phyloP scores from a whole-genome alignment of 2,329 filamentous ascomycete genomes.

The Leptographium lundbergii region DNA sequence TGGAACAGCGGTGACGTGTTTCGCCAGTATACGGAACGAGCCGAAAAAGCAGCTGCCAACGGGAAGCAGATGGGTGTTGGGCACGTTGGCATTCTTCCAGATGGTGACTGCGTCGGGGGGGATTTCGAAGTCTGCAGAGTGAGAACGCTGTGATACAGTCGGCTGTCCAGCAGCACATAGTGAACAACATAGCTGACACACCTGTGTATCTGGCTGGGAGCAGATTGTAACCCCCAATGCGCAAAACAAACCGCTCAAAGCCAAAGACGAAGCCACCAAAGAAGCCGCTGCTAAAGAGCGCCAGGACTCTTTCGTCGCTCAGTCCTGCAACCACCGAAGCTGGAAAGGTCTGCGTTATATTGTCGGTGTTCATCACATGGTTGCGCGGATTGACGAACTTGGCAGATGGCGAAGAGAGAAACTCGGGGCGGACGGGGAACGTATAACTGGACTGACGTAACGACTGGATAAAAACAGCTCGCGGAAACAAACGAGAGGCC shows the following conservation, averaged over 20 bases:
- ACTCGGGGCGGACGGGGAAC: constrained; percentile 1
- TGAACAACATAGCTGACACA: neutral
- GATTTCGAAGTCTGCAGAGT: neutral
- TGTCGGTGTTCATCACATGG: constrained; percentile 3
- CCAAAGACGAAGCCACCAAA: constrained; percentile 4
- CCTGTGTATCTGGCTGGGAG: constrained; percentile 4
- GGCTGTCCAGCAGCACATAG: too few species aligned
- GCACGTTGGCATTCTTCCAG: neutral
- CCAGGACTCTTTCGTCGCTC: constrained; percentile 1
- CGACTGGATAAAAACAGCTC: neutral
- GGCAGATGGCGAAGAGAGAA: constrained; percentile 2
- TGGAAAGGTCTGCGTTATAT: neutral
- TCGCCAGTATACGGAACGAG: constrained; percentile 1
- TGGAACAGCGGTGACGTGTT: neutral
- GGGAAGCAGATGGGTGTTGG: constrained; percentile 1
- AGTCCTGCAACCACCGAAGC: neutral
- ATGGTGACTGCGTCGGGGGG: constrained; percentile 1
- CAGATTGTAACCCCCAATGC: constrained; percentile 1
- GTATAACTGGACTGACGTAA: constrained; percentile 1
- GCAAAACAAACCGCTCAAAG: constrained; percentile 1
- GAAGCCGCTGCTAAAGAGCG: constrained; percentile 3
- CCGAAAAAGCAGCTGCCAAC: constrained; percentile 5
- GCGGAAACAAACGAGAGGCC: constrained; percentile 1
- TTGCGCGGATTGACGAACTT: neutral
- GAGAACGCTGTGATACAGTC: neutral